A percentile compares a stretch with the other conserved stretches of the same genome.
Conservation (phyloP, 2,329 filamentous ascomycete species). For the Pseudocercospora fuligena region DNA sequence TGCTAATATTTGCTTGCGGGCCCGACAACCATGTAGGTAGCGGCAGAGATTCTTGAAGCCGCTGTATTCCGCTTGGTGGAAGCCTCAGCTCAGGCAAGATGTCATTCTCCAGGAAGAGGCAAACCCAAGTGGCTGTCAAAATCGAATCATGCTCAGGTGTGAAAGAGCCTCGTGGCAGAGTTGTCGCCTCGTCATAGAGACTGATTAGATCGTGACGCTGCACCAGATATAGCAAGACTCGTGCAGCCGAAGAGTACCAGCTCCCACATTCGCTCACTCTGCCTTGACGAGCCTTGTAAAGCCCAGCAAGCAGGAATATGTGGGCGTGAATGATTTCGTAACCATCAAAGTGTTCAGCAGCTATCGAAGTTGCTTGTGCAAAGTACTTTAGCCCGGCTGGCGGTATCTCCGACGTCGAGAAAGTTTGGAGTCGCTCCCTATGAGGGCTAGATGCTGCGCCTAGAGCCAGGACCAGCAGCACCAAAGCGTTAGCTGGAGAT, state of each 20-base stretch:
- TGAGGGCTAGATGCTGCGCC: conserved; percentile 60
- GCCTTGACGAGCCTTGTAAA: conserved; percentile 85
- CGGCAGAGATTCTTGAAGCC: conserved; percentile 63
- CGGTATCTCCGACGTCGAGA: neutral
- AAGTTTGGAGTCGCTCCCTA: neutral
- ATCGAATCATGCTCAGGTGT: conserved; percentile 43
- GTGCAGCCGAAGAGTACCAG: conserved; percentile 65
- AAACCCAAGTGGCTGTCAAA: conserved; percentile 82
- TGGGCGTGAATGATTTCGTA: conserved; percentile 81
- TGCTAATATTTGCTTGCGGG: conserved; percentile 6
- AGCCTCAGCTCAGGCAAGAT: conserved; percentile 79
- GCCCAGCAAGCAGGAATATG: conserved; percentile 76
- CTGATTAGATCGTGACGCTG: conserved; percentile 5
- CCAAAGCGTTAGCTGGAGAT: conserved; percentile 73
- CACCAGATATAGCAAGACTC: conserved; percentile 66
- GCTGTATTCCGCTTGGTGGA: conserved; percentile 62
- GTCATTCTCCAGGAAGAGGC: conserved; percentile 87
- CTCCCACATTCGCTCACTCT: conserved; percentile 80
- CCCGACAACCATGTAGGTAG: conserved; percentile 52
- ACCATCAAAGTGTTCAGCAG: conserved; percentile 77
- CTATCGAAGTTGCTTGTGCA: conserved; percentile 78
- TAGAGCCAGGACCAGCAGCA: conserved; percentile 79
- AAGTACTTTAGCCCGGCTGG: conserved; percentile 84
- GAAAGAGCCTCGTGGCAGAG: neutral
- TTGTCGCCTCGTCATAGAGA: neutral